Evolutionary conservation across 176 grass and related monocot genomes (phyloP).

Genomic region (Aegilops tauschii): DNA sequence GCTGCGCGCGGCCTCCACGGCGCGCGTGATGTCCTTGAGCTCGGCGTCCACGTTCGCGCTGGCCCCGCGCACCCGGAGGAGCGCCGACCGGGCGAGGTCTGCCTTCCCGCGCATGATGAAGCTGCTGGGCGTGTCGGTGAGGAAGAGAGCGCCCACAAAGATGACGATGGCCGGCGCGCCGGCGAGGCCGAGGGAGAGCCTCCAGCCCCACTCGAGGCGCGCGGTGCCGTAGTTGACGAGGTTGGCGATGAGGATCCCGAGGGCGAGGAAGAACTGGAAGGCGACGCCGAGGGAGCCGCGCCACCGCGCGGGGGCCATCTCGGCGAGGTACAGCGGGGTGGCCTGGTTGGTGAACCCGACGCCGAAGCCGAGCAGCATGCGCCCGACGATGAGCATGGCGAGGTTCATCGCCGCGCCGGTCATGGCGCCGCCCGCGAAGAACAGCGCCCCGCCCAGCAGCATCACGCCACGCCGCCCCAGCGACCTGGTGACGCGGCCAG

Average conservation of each 20-base stretch:
- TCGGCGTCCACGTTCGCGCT: constrained; percentile 5
- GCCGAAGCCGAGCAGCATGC: constrained; percentile 10
- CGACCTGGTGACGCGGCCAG: constrained; percentile 54
- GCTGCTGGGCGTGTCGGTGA: constrained; percentile 83
- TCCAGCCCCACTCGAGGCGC: constrained; percentile 58
- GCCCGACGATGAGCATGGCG: constrained; percentile 3
- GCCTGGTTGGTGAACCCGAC: constrained; percentile 14
- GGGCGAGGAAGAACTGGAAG: constrained; percentile 72
- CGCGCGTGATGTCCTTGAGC: constrained; percentile 8
- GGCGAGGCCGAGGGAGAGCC: constrained; percentile 76
- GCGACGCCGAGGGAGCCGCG: constrained; percentile 52
- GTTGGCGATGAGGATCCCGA: constrained; percentile 50
- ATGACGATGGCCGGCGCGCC: constrained; percentile 57
- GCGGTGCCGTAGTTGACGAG: constrained; percentile 59
- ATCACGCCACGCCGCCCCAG: constrained; percentile 53
- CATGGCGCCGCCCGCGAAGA: not conserved
- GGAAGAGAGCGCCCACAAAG: constrained; percentile 59
- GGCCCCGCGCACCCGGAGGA: constrained; percentile 1
- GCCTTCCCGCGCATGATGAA: constrained; percentile 54
- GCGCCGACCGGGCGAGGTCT: not conserved
- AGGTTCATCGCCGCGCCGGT: not conserved
- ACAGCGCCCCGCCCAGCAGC: constrained; percentile 13
- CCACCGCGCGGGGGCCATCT: constrained; percentile 67
- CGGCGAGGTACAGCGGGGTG: constrained; percentile 52
- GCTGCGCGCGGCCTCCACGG: not conserved